These are phyloP conservation scores for Elymus sibiricus DNA, from an alignment of 176 grass and related monocot species.

Conservation along the genomic window DNA sequence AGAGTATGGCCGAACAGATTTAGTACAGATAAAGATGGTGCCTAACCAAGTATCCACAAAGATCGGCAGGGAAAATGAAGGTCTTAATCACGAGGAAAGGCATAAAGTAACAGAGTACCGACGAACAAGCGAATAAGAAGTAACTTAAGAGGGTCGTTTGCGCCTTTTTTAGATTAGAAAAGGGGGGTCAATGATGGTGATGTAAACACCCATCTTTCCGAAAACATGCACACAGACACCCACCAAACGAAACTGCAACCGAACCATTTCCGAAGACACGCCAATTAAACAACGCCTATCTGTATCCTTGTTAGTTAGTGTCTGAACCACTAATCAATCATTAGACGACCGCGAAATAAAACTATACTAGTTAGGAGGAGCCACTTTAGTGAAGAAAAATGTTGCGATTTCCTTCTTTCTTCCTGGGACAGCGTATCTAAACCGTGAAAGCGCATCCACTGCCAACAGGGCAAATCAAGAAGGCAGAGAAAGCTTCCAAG, in stretches of 20 bases:
- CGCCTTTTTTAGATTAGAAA: background rate
- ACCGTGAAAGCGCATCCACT: background rate
- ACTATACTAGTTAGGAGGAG: background rate
- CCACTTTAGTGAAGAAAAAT: constrained; percentile 8
- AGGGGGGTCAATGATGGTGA: constrained; percentile 5
- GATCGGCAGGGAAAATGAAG: constrained; percentile 20
- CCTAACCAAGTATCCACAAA: background rate
- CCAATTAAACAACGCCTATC: background rate
- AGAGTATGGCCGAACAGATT: constrained; percentile 19
- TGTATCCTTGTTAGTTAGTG: constrained; percentile 23
- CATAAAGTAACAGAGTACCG: constrained; percentile 15
- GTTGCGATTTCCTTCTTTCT: background rate
- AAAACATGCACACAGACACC: constrained; percentile 36
- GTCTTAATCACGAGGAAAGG: constrained; percentile 15
- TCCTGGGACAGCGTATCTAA: background rate
- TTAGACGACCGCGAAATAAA: background rate
- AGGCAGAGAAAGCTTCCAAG: background rate
- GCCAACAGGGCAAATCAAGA: background rate
- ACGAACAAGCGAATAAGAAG: constrained; percentile 14
- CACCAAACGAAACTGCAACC: constrained; percentile 14
- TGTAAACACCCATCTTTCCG: constrained; percentile 7
- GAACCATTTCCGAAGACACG: constrained; percentile 18
- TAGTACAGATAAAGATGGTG: background rate
- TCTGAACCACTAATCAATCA: constrained; percentile 19
- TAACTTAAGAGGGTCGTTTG: background rate